Percentiles rank a stretch among this genome's conserved stretches.
phyloP scores from a whole-genome alignment of 164 flowering plant species.

The Amborella trichopoda region DNA sequence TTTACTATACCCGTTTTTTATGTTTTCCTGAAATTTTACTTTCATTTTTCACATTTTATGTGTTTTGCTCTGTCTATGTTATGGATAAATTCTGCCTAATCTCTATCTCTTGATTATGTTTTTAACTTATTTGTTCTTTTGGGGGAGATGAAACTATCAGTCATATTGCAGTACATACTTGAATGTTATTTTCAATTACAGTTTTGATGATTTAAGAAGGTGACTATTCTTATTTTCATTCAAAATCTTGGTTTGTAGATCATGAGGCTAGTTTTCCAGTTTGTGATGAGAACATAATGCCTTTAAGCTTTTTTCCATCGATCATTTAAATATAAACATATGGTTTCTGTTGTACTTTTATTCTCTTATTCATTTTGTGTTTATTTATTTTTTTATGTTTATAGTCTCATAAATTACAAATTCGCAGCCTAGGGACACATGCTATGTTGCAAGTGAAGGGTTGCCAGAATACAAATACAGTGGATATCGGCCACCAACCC shows the following conservation, averaged over 20 bases:
- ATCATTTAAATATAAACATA: neutral
- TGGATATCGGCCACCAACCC: slow-evolving; percentile 68
- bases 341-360: neutral
- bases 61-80: too few species aligned
- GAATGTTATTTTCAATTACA: too few species aligned
- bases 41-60: too few species aligned
- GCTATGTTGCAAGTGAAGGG: slow-evolving; percentile 68
- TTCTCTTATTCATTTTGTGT: neutral
- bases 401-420: neutral
- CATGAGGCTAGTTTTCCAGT: neutral
- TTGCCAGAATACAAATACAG: slow-evolving; percentile 61
- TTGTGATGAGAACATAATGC: too few species aligned
- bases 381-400: neutral
- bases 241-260: neutral
- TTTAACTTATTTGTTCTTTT: too few species aligned
- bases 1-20: too few species aligned
- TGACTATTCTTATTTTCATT: neutral
- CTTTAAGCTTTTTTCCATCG: neutral
- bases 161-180: too few species aligned
- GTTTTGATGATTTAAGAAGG: too few species aligned
- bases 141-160: too few species aligned
- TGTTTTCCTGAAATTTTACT: too few species aligned
- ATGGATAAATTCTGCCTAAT: too few species aligned
- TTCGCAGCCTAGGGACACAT: slow-evolving; percentile 81
- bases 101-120: too few species aligned